phyloP scores from a whole-genome alignment of 164 flowering plant genomes.

The Magnolia changhungtana region DNA sequence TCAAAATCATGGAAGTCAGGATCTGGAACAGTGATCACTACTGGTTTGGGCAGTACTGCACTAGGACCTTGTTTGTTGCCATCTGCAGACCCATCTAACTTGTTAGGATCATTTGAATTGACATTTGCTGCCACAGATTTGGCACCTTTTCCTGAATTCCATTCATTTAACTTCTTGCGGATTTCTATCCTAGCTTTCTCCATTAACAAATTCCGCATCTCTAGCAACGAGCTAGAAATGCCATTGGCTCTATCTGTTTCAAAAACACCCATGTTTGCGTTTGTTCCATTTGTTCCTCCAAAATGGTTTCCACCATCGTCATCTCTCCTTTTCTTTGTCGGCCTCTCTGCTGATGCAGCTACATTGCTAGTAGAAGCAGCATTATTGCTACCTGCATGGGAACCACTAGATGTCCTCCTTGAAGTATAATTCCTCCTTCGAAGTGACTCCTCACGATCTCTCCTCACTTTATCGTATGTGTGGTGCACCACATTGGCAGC shows the following conservation, averaged over 20 bases:
- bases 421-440: constrained; percentile 40
- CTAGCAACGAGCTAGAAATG: constrained; percentile 19
- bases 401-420: constrained; percentile 29
- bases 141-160: constrained; percentile 20
- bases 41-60: constrained; percentile 25
- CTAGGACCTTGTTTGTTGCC: constrained; percentile 15
- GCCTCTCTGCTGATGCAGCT: constrained; percentile 20
- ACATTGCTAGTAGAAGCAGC: constrained; percentile 8
- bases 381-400: constrained; percentile 15
- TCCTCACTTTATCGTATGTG: constrained; percentile 63
- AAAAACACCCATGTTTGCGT: constrained; percentile 19
- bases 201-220: constrained; percentile 45
- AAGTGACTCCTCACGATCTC: constrained; percentile 52
- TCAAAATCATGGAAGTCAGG: constrained; percentile 73
- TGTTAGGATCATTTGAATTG: constrained; percentile 13
- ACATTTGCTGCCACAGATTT: constrained; percentile 14
- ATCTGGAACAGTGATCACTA: constrained; percentile 59
- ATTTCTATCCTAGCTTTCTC: constrained; percentile 61
- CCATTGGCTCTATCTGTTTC: constrained; percentile 26
- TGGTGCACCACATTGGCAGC: constrained; percentile 56
- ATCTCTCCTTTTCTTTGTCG: constrained; percentile 43
- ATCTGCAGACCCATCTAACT: constrained; percentile 11
- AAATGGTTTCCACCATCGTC: constrained; percentile 18
- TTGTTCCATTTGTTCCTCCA: constrained; percentile 10
- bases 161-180: constrained; percentile 36